Base-by-base conservation (phyloP, 257 asterid species). In the Penstemon barbatus region DNA sequence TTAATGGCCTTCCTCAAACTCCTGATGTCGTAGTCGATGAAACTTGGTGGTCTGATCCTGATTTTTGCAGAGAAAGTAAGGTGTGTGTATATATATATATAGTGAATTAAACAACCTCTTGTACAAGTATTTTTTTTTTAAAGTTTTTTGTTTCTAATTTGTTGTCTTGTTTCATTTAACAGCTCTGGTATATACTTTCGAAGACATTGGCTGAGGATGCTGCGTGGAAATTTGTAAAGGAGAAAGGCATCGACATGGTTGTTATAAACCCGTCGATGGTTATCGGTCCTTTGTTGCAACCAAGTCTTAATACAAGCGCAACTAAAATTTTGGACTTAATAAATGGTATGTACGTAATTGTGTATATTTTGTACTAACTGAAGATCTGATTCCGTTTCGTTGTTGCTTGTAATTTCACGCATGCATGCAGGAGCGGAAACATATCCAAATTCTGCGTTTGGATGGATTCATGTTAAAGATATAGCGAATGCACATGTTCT, bases 181-280 rank as follows among this genome's bases (percentile, higher is more conserved):
- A 25, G 33, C 33, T 25, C 2, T 25, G 33, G 33, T 25, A 25
- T 25, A 25, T 25, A 25, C 33, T 25, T 25, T 25, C 54, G 2
- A 61, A 61, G 66, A 41, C 66, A 43, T 18, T 61, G 66, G 66
- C 66, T 6, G 66, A 61, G 50, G 41, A 48, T 42, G 33, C 52
- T 61, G 66, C 66, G 40, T 61, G 66, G 66, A 61, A 61, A 39
- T 61, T 61, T 43, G 66, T 48, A 11, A 61, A 61, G 33, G 66
- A 61, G 50, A 61, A 61, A 63, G 83, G 83, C 25, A 75, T 83
- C 12, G 77, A 83, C 70, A 63, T 83, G 88, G 83, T 80, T 41
- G 33, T 68, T 36, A 73, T 83, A 61, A 83, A 83, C 72, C 88
- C 88, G 5, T 76, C 88, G 40, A 72, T 83, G 85, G 87, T 83